Evolutionary conservation across 768 basidiomycete genomes (phyloP), one percentile per base, ranked within the genome.

Genomic region (Mycena haematopus): DNA sequence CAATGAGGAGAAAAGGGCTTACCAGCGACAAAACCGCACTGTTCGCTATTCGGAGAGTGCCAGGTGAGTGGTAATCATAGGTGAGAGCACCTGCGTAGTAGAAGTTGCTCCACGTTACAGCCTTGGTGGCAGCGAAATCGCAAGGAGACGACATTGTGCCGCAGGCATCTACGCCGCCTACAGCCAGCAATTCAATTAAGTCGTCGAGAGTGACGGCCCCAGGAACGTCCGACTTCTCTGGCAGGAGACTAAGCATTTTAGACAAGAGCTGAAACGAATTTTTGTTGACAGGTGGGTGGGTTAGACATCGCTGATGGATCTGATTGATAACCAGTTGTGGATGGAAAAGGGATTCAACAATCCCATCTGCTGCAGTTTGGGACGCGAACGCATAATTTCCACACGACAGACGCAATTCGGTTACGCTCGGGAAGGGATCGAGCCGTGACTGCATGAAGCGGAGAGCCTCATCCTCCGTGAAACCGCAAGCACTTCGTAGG

Each of bases 161-260:
- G 11, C 47, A 22, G 22, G 40, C 15, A 17, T 58, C 56, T 17
- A 58, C 53, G 9, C 22, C 22, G 19, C 57, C 52, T 6, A 53
- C n/a, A 21, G 62, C 56, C 22, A 63, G 50, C 24, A 64, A 29
- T 11, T 51, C 46, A n/a, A 64, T 55, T 22, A 64, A 21, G 13
- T 25, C 52, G 5, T 59, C 11, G 47, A 27, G 3, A 15, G 46
- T 42, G 0, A 42, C 2, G 52, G 50, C n/a, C n/a, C n/a, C n/a
- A n/a, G n/a, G n/a, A n/a, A n/a, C n/a, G n/a, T n/a, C n/a, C n/a
- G n/a, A n/a, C n/a, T n/a, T n/a, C n/a, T n/a, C n/a, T n/a, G n/a
- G n/a, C n/a, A n/a, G n/a, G n/a, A n/a, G n/a, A n/a, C 4, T 51
- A 10, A 22, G 10, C n/a, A 6, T 50, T 44, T 31, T 46, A 24